Base-by-base conservation (phyloP, 371 early-diverging fungal species). In the Mortierella sp. region DNA sequence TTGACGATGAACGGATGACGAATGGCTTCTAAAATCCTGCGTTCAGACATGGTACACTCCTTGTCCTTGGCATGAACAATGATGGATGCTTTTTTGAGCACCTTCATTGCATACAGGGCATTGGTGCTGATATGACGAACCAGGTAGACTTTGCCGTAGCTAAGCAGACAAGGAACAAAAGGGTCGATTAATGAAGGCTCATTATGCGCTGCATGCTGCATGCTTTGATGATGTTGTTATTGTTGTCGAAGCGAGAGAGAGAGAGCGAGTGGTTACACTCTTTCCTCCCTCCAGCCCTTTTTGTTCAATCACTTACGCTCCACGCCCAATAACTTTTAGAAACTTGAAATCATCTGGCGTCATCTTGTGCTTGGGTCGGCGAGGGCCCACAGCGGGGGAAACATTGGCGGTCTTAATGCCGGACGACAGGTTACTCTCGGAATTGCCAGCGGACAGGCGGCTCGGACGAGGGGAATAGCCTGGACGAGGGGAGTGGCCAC, bases 1-100 rank as follows among this genome's bases (percentile, higher is more conserved):
- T 93, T 93, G 49, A 98, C 99, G 68, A 99, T 94, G 71, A 98
- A 99, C 1, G 97, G 96, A 63, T 95, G 95, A 12, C 85, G 84
- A 13, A 93, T 89, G 24, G 88, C 90, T 63, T 90, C 91, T 31
- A 94, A 78, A 47, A 94, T 92, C 60, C 85, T 81, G 24, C 94
- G 81, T 56, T 94, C 95, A 46, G 92, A 89, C 60, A 85, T 85
- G 31, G 91, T 91, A 65, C 91, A 88, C 57, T 89, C 85, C 17
- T 86, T 86, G 43, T 87, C 86, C 80, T 89, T 90, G 40, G 85
- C 84, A 66, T 92, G 91, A 8, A 93, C 83, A 37, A 89, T 84
- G 46, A 95, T 77, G 16, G 89, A 85, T 0, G 96, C 96, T 81
- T 97, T 97, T 70, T 90, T 89, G 41, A 97, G 85, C 2, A 94